Evolutionary conservation across 306 rosid species (phyloP).

Genomic region (Alnus rubra): DNA sequence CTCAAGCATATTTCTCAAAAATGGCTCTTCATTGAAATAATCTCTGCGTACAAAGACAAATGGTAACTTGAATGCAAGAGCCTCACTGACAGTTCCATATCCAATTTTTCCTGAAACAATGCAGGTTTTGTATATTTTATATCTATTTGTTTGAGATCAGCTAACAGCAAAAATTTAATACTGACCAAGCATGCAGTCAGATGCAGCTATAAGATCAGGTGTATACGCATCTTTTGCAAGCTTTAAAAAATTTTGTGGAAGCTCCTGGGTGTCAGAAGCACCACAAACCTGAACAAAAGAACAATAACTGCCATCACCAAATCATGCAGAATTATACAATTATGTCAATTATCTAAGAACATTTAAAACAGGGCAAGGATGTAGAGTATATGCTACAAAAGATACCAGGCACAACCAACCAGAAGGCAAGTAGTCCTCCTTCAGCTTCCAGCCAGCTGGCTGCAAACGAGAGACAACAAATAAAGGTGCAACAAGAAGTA

Average conservation of each 20-base stretch:
- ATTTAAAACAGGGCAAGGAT: slow-evolving; percentile 19
- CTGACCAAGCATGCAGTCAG: slow-evolving; percentile 98
- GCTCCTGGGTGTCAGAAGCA: slow-evolving; percentile 70
- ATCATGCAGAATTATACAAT: slow-evolving; percentile 2
- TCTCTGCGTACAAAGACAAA: slow-evolving; percentile 98
- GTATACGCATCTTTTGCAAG: slow-evolving; percentile 85
- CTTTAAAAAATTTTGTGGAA: slow-evolving; percentile 80
- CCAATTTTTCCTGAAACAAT: slow-evolving; percentile 87
- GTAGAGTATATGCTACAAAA: slow-evolving; percentile 21
- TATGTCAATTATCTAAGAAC: slow-evolving; percentile 6
- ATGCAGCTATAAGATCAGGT: slow-evolving; percentile 90
- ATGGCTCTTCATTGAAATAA: slow-evolving; percentile 97
- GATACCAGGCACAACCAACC: slow-evolving; percentile 94
- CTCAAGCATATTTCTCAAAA: slow-evolving; percentile 99
- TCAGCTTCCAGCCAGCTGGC: slow-evolving; percentile 94
- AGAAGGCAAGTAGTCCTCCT: slow-evolving; percentile 88
- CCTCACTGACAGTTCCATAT: slow-evolving; percentile 93
- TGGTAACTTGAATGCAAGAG: slow-evolving; percentile 87
- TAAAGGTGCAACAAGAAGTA: slow-evolving; percentile 15
- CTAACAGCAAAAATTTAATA: slow-evolving; percentile 19
- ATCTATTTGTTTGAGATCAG: slow-evolving; percentile 23
- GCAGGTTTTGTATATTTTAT: background rate
- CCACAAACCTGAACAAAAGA: slow-evolving; percentile 78
- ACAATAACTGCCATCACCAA: slow-evolving; percentile 16
- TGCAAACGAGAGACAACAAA: slow-evolving; percentile 44